A percentile compares a stretch with the other conserved stretches of the same genome.
phyloP scores from a whole-genome alignment of 2,329 filamentous ascomycete species.

The Triangularia verruculosa region DNA sequence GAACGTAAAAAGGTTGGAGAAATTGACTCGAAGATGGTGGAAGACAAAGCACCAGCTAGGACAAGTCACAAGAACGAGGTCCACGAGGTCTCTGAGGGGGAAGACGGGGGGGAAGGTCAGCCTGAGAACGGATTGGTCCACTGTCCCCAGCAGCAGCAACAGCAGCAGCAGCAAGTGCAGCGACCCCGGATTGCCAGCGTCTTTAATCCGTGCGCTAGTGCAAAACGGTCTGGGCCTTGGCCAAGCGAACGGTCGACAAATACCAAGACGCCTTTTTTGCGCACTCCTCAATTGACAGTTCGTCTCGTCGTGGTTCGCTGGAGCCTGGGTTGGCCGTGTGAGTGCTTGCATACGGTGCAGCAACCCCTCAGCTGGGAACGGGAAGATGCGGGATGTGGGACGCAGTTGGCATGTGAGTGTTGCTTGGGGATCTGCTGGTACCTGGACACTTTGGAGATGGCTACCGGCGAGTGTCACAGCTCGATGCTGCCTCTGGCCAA shows the following conservation, averaged over 20 bases:
- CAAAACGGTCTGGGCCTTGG: slow-evolving; percentile 10
- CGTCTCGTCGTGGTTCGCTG: neutral
- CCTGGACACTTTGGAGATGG: neutral
- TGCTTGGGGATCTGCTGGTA: neutral
- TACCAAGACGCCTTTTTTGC: slow-evolving; percentile 3
- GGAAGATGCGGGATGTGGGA: neutral
- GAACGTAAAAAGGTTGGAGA: neutral
- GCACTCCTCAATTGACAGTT: neutral
- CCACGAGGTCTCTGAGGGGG: neutral
- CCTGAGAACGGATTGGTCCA: slow-evolving; percentile 9
- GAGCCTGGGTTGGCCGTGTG: neutral
- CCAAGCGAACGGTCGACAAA: neutral
- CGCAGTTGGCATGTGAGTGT: neutral
- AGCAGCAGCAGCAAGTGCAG: neutral
- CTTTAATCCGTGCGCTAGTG: no score
- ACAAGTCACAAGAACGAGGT: neutral
- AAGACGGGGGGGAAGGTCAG: neutral
- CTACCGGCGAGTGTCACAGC: neutral
- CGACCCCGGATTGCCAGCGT: slow-evolving; percentile 19
- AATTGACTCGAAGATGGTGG: neutral
- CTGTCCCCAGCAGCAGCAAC: neutral
- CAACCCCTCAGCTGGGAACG: neutral
- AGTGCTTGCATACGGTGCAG: neutral
- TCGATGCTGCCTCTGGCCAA: neutral
- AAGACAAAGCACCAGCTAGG: neutral